These are phyloP conservation scores for Petunia secreta DNA, from an alignment of 257 asterid species.

Conservation along the genomic window DNA sequence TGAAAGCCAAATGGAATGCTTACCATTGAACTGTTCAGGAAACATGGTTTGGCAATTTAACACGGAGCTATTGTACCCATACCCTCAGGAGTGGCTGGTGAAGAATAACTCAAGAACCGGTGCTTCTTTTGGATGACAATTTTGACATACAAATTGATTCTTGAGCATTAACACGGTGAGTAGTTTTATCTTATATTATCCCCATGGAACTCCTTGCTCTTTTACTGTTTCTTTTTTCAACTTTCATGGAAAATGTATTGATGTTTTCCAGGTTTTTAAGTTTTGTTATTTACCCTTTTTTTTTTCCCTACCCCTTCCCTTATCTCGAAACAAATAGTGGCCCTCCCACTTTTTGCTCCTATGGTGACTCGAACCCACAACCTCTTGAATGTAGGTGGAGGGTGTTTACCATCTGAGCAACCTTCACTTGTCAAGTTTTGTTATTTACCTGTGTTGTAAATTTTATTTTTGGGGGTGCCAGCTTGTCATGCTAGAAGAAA, in stretches of 20 bases:
- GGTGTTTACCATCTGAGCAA: too few species aligned
- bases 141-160: slow-evolving; percentile 4
- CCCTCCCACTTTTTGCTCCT: too few species aligned
- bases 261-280: neutral
- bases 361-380: too few species aligned
- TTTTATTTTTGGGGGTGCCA: neutral
- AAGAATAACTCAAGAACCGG: slow-evolving; percentile 34
- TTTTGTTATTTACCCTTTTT: neutral
- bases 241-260: neutral
- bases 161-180: slow-evolving; percentile 6
- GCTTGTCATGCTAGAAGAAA: neutral
- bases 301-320: too few species aligned
- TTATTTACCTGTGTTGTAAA: neutral
- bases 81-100: slow-evolving; percentile 32
- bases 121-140: slow-evolving; percentile 38
- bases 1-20: slow-evolving; percentile 85
- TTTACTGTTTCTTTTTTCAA: slow-evolving; percentile 6
- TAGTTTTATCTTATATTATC: neutral
- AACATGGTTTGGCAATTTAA: slow-evolving; percentile 68
- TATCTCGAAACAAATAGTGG: too few species aligned
- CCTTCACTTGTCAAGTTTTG: too few species aligned
- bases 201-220: neutral
- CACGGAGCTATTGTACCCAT: slow-evolving; percentile 32
- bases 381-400: too few species aligned
- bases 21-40: slow-evolving; percentile 48